phyloP scores from a whole-genome alignment of 345 rosid genomes.

The Firmiana major region DNA sequence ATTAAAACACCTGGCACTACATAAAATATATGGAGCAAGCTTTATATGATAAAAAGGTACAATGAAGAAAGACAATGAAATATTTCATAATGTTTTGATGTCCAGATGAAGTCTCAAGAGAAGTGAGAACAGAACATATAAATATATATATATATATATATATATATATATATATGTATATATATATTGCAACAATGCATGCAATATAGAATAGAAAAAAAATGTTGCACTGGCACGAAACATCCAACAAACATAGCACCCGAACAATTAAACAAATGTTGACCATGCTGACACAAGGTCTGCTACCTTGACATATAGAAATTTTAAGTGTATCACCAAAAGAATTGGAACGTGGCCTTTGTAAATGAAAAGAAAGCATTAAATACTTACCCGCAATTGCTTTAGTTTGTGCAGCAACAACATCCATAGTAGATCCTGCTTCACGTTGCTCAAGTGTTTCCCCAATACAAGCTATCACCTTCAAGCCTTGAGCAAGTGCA shows the following conservation, averaged over 20 bases:
- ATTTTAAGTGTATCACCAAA: neutral
- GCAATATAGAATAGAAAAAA: neutral
- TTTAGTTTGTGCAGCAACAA: slow-evolving; percentile 90
- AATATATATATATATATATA: too few species aligned
- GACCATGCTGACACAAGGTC: neutral
- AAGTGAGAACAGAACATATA: too few species aligned
- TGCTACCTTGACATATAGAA: neutral
- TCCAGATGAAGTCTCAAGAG: neutral
- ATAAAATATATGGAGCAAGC: too few species aligned
- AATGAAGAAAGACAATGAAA: neutral
- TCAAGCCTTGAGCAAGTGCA: slow-evolving; percentile 87
- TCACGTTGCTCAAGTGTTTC: slow-evolving; percentile 92
- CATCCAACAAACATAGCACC: neutral
- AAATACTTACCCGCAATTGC: slow-evolving; percentile 74
- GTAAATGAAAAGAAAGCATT: neutral
- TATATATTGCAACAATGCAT: neutral
- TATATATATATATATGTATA: slow-evolving; percentile 53
- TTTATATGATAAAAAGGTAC: neutral
- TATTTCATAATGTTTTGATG: neutral
- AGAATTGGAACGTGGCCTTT: neutral
- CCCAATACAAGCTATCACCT: slow-evolving; percentile 92
- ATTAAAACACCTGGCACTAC: neutral
- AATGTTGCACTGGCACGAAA: slow-evolving; percentile 9
- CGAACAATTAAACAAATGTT: slow-evolving; percentile 11
- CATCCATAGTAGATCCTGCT: slow-evolving; percentile 74